Conservation (phyloP, 163 green algal species). For the Scenedesmus sp. region DNA sequence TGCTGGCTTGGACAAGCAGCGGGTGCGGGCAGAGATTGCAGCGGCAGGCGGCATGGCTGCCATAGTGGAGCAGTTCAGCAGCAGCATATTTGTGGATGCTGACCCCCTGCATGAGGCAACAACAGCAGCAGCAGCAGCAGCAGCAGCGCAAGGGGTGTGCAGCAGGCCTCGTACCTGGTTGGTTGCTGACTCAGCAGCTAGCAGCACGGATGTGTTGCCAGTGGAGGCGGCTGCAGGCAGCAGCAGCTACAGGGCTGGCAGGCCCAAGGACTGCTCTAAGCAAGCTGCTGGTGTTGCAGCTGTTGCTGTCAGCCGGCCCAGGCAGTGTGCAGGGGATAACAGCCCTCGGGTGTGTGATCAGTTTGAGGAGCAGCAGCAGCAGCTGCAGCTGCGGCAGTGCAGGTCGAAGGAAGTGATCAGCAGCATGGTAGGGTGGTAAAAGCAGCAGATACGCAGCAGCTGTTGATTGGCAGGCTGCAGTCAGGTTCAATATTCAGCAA, state of each 20-base stretch:
- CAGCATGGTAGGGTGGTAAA: not conserved
- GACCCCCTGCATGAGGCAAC: not conserved
- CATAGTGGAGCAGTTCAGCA: conserved; percentile 4
- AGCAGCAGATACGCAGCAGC: not conserved
- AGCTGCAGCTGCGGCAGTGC: not conserved
- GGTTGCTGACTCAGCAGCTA: not conserved
- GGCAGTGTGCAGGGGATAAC: not conserved
- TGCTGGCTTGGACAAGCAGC: not conserved
- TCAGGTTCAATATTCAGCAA: no score
- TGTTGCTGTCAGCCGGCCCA: not conserved
- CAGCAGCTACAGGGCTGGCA: not conserved
- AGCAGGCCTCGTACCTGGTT: not conserved
- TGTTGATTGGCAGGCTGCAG: no score
- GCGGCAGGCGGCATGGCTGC: not conserved
- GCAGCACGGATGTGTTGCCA: not conserved
- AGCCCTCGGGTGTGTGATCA: not conserved
- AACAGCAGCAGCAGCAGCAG: not conserved
- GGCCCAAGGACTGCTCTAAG: not conserved
- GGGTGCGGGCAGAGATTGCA: not conserved
- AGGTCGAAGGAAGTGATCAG: not conserved
- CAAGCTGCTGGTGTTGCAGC: not conserved
- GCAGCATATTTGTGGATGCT: not conserved
- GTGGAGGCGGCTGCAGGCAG: not conserved
- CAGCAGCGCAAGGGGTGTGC: not conserved
- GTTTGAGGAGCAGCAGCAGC: not conserved